These are phyloP conservation scores for Volvariella volvacea DNA, from an alignment of 1,284 basidiomycete species.

Conservation along the genomic window DNA sequence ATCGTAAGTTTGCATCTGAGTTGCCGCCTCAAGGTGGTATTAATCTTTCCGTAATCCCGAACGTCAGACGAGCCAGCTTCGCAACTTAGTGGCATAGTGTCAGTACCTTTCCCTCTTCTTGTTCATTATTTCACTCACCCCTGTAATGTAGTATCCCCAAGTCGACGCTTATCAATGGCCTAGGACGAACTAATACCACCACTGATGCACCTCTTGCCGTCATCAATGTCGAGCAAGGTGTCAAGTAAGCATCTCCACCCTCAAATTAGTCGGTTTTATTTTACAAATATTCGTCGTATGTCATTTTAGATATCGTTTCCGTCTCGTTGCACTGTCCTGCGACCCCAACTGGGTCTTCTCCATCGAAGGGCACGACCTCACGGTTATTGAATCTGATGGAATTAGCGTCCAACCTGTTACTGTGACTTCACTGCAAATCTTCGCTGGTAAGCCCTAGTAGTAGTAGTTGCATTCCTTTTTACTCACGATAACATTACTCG, in stretches of 20 bases:
- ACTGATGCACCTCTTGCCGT: slow-evolving; percentile 26
- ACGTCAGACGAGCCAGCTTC: too few species aligned
- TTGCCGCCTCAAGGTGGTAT: slow-evolving; percentile 12
- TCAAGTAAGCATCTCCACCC: slow-evolving; percentile 21
- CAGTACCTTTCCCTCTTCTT: neutral
- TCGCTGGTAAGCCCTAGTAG: slow-evolving; percentile 15
- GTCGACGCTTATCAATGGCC: slow-evolving; percentile 34
- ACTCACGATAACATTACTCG: too few species aligned
- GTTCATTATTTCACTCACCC: too few species aligned
- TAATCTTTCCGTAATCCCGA: neutral
- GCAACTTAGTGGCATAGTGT: slow-evolving; percentile 3
- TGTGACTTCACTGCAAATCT: slow-evolving; percentile 22
- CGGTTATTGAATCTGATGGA: slow-evolving; percentile 23
- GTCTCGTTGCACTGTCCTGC: slow-evolving; percentile 49
- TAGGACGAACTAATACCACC: slow-evolving; percentile 25
- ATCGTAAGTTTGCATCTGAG: slow-evolving; percentile 6
- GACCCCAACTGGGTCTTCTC: slow-evolving; percentile 33
- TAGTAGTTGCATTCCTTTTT: too few species aligned
- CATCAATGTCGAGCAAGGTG: slow-evolving; percentile 26
- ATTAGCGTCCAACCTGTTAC: slow-evolving; percentile 15
- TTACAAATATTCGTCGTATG: neutral
- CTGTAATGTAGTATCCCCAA: slow-evolving; percentile 17
- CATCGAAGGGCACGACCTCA: slow-evolving; percentile 39
- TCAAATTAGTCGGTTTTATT: neutral
- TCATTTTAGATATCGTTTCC: slow-evolving; percentile 16